These are phyloP conservation scores for Neonectria magnoliae DNA, from an alignment of 2,329 filamentous ascomycete species.

Conservation along the genomic window DNA sequence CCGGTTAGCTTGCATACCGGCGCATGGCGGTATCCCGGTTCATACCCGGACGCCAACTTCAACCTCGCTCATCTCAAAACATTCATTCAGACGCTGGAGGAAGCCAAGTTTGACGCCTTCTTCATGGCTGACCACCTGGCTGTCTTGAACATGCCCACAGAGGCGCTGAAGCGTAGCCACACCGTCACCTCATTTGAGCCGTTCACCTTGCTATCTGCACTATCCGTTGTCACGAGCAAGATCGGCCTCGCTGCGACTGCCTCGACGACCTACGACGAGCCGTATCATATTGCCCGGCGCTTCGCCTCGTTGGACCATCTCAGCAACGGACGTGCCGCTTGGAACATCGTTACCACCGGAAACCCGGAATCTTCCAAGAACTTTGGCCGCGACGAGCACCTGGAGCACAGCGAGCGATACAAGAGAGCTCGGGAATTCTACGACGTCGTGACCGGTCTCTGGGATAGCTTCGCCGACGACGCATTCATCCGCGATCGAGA, in stretches of 20 bases:
- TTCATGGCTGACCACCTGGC: conserved; percentile 67
- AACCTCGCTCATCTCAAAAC: conserved; percentile 62
- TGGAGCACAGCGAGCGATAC: conserved; percentile 60
- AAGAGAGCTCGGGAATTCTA: conserved; percentile 63
- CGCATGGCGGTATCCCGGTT: conserved; percentile 65
- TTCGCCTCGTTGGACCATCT: conserved; percentile 65
- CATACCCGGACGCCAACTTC: conserved; percentile 67
- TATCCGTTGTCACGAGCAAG: conserved; percentile 58
- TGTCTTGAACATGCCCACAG: conserved; percentile 65
- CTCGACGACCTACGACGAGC: conserved; percentile 64
- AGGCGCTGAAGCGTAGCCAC: conserved; percentile 66
- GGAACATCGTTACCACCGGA: conserved; percentile 65
- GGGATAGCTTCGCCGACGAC: conserved; percentile 66
- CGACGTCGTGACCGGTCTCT: conserved; percentile 62
- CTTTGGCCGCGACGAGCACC: conserved; percentile 60
- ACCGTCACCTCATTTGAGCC: conserved; percentile 68
- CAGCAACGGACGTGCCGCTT: conserved; percentile 60
- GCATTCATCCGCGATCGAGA: conserved; percentile 61
- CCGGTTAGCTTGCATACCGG: conserved; percentile 66
- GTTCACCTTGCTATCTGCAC: conserved; percentile 61
- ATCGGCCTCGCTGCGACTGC: conserved; percentile 65
- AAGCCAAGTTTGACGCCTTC: conserved; percentile 65
- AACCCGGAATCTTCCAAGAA: conserved; percentile 64
- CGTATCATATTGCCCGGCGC: conserved; percentile 63
- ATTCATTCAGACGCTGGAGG: conserved; percentile 64